phyloP scores from a whole-genome alignment of 2,329 filamentous ascomycete genomes.

The Sporothrix brunneoviolacea region DNA sequence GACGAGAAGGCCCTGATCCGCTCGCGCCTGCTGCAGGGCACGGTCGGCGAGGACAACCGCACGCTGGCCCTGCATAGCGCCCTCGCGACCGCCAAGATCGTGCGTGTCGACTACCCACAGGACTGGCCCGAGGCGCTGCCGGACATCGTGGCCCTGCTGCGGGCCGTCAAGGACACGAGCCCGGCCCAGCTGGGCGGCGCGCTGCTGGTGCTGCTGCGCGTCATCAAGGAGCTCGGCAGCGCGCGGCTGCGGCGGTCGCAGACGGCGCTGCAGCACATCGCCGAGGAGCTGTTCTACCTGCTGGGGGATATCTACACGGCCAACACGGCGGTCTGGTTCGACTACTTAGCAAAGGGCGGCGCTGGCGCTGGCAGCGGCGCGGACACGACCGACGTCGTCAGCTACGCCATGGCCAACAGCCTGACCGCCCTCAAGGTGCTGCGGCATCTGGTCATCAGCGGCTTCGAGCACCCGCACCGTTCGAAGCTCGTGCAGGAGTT shows the following conservation, averaged over 20 bases:
- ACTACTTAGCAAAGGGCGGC: constrained; percentile 41
- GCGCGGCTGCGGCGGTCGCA: constrained; percentile 70
- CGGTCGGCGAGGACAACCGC: constrained; percentile 67
- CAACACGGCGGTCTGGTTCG: constrained; percentile 64
- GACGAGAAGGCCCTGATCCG: constrained; percentile 75
- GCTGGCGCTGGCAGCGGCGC: background rate
- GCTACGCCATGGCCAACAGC: constrained; percentile 67
- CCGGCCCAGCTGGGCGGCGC: constrained; percentile 63
- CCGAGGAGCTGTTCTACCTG: constrained; percentile 78
- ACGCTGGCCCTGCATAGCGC: constrained; percentile 82
- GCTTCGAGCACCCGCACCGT: constrained; percentile 79
- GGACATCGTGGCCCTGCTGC: constrained; percentile 58
- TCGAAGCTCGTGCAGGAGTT: constrained; percentile 69
- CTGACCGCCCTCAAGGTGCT: constrained; percentile 72
- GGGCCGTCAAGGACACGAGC: constrained; percentile 49
- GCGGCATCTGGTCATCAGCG: constrained; percentile 69
- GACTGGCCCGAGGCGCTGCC: constrained; percentile 68
- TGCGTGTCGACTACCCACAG: constrained; percentile 79
- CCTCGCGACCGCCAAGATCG: constrained; percentile 77
- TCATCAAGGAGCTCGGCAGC: constrained; percentile 85
- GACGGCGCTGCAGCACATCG: constrained; percentile 66
- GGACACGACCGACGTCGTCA: constrained; percentile 44
- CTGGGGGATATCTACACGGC: constrained; percentile 71
- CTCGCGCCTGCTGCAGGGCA: constrained; percentile 65
- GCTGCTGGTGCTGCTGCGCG: constrained; percentile 71